Conservation (phyloP, 2,329 filamentous ascomycete genomes). For the Diaporthe aspalathi region DNA sequence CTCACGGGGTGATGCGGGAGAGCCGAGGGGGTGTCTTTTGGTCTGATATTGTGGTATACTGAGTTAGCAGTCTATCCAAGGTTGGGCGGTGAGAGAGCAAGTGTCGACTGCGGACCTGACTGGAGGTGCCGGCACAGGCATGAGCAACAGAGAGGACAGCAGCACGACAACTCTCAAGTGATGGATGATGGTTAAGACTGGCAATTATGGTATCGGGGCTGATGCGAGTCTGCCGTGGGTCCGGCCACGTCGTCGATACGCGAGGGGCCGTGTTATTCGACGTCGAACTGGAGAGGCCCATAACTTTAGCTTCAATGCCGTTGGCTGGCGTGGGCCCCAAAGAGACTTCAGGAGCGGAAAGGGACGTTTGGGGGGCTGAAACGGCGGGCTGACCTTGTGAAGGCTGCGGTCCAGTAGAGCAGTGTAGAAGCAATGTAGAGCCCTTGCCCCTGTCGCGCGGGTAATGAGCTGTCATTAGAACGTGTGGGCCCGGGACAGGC, state of each 20-base stretch:
- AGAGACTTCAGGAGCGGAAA: background rate
- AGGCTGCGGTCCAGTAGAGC: background rate
- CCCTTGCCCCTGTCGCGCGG: slow-evolving; percentile 23
- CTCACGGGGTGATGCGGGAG: background rate
- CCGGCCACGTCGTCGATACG: slow-evolving; percentile 12
- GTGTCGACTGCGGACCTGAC: background rate
- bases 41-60: background rate
- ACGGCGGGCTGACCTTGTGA: background rate
- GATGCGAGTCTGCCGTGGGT: slow-evolving; percentile 1
- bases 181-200: background rate
- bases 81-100: background rate
- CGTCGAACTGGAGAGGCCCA: background rate
- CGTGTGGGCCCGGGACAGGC: slow-evolving; percentile 28
- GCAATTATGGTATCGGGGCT: too few species aligned
- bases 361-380: slow-evolving; percentile 18
- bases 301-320: slow-evolving; percentile 16
- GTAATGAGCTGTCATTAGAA: slow-evolving; percentile 35
- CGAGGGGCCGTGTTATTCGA: background rate
- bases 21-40: background rate
- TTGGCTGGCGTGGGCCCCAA: slow-evolving; percentile 9
- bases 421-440: too few species aligned
- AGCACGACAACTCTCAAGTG: background rate
- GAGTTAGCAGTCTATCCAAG: background rate
- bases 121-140: background rate
- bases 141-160: background rate